A percentile compares a stretch with the other conserved stretches of the same genome.
Conservation (phyloP, 495 filamentous ascomycete genomes). For the Hypoxylon rickii region DNA sequence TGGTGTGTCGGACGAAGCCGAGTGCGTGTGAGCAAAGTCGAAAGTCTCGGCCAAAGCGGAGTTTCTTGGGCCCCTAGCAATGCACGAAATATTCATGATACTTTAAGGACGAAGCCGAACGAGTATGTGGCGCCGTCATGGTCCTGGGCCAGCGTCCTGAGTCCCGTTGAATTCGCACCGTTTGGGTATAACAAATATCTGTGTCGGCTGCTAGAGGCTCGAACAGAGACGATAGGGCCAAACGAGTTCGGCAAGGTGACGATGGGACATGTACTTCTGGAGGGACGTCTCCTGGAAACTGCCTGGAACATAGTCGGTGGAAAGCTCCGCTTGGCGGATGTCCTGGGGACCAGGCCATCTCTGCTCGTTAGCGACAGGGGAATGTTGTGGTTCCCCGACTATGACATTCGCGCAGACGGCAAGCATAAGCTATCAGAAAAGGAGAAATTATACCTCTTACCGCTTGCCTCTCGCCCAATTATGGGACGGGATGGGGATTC, state of each 20-base stretch:
- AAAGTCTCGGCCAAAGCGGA: neutral
- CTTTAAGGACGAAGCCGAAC: neutral
- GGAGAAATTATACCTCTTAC: neutral
- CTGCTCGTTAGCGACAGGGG: neutral
- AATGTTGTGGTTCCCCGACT: slow-evolving; percentile 4
- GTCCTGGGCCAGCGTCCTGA: neutral
- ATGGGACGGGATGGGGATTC: neutral
- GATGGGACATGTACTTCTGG: neutral
- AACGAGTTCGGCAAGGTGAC: neutral
- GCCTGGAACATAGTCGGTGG: neutral
- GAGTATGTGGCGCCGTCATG: neutral
- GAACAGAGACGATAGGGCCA: neutral
- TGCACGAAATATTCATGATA: neutral
- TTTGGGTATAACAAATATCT: neutral
- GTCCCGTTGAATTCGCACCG: neutral
- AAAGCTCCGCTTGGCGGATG: neutral
- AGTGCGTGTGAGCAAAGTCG: neutral
- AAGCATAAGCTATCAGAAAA: neutral
- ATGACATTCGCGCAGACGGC: neutral
- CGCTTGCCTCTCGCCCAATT: neutral
- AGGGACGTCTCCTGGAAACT: neutral
- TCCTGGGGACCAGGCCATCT: neutral
- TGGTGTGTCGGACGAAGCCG: slow-evolving; percentile 1
- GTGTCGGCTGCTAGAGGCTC: neutral
- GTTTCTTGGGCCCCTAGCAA: neutral